phyloP scores from a whole-genome alignment of 768 basidiomycete genomes.

The Kwoniella sp. region DNA sequence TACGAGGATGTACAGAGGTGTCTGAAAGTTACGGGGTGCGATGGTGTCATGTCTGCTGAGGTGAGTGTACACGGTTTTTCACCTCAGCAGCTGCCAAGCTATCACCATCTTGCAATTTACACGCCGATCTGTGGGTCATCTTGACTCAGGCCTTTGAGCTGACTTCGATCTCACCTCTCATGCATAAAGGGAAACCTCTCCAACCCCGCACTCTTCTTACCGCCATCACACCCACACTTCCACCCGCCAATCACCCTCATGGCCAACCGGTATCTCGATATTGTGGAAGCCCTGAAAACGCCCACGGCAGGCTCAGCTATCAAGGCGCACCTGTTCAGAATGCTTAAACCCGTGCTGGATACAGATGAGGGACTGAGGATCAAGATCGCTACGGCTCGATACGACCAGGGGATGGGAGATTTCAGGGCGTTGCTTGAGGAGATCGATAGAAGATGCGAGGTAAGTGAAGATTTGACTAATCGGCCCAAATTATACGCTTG shows the following conservation, averaged over 20 bases:
- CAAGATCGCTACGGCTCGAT: conserved; percentile 59
- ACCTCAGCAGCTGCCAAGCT: too few relatives aligned
- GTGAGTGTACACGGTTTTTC: conserved; percentile 30
- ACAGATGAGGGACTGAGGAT: conserved; percentile 72
- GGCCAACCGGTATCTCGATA: conserved; percentile 82
- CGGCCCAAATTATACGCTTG: background rate
- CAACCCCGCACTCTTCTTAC: conserved; percentile 74
- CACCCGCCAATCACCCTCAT: conserved; percentile 60
- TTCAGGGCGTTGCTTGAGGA: conserved; percentile 65
- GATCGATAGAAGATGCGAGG: conserved; percentile 66
- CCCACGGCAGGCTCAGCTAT: conserved; percentile 72
- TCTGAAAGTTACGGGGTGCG: conserved; percentile 78
- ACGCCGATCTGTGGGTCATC: too few relatives aligned
- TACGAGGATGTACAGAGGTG: conserved; percentile 79
- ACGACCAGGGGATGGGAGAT: conserved; percentile 52
- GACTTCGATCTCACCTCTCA: too few relatives aligned
- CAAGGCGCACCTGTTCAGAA: conserved; percentile 90
- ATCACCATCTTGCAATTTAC: too few relatives aligned
- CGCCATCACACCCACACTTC: conserved; percentile 41
- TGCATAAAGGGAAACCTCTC: conserved; percentile 92
- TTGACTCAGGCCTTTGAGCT: too few relatives aligned
- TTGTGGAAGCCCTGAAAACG: conserved; percentile 72
- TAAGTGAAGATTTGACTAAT: conserved; percentile 55
- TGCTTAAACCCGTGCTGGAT: conserved; percentile 75
- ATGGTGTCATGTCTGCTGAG: conserved; percentile 90